Base-by-base conservation (phyloP, 208 protist genomes). In the Acanthamoeba rhysodes region DNA sequence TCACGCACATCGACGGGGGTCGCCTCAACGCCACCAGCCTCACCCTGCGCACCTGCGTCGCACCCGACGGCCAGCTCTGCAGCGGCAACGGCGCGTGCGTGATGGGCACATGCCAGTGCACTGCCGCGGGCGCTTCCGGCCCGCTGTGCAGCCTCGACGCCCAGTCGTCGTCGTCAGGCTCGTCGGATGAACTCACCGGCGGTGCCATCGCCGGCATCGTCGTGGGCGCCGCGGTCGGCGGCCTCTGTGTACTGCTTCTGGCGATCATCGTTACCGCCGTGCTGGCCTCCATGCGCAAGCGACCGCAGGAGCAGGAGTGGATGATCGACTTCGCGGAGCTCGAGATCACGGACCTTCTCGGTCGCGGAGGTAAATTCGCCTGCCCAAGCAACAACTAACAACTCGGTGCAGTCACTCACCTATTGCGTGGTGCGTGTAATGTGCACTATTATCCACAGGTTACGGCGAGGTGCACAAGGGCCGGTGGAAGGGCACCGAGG, bases 401-500 rank as follows among this genome's bases (percentile, higher is more conserved):
- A 48, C 45, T 48, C 45, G 2, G 45, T 9, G 45, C 45, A 48
- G 45, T 48, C 45, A 9, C 45, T 48, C 45, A 48, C 2, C 10
- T 45, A 5, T 45, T 1, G 5, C 5, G 45, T 48, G 5, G 0
- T 4, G 45, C 8, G 45, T 48, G 45, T 48, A 2, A 7, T 48
- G 45, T 48, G 45, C 45, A 48, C 0, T 12, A 48, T 45, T 45
- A 48, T 48, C 2, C 45, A 48, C 20, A 24, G 55, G 45, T 0
- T 68, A 70, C 20, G 48, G 84, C n/a, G 57, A 90, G 55, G 84
- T 90, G 29, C n/a, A 90, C 84, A 68, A 70, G 18, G 84, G 32
- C n/a, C 27, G 22, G 18, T 90, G 84, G 84, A 90, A 90, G 84
- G 57, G 57, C 41, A 90, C 57, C 53, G 84, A 70, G 16, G 84